A percentile compares a stretch with the other conserved stretches of the same genome.
phyloP scores from a whole-genome alignment of 345 rosid genomes.

The Noccaea bulbosa region DNA sequence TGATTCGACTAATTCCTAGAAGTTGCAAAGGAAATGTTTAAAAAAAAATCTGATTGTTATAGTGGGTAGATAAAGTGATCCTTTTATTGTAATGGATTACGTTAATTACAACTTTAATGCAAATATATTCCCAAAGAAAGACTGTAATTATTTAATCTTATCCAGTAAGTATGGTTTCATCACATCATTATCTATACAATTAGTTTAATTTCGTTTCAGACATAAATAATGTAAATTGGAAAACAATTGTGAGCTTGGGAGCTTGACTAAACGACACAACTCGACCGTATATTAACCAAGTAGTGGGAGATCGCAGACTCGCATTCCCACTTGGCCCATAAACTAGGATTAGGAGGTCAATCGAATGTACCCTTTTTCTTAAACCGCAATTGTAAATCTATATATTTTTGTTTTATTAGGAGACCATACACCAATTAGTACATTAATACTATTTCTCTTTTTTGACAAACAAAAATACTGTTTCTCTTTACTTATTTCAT shows the following conservation, averaged over 20 bases:
- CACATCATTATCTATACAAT: background rate
- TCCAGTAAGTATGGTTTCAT: constrained; percentile 17
- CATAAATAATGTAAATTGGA: background rate
- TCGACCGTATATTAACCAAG: constrained; percentile 19
- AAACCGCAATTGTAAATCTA: background rate
- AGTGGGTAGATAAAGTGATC: constrained; percentile 12
- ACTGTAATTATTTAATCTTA: constrained; percentile 7
- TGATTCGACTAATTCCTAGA: constrained; percentile 5
- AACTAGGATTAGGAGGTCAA: constrained; percentile 17
- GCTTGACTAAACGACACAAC: constrained; percentile 11
- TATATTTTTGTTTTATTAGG: background rate
- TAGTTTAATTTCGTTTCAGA: constrained; percentile 1
- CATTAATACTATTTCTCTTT: background rate
- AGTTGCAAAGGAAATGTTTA: constrained; percentile 18
- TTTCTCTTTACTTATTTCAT: background rate
- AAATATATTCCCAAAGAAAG: background rate
- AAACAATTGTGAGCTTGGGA: background rate
- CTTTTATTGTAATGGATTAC: constrained; percentile 24
- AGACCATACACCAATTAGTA: constrained; percentile 12
- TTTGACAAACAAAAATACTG: no score
- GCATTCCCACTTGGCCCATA: constrained; percentile 4
- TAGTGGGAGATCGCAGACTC: constrained; percentile 24
- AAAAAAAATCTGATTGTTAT: background rate
- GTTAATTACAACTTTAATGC: background rate
- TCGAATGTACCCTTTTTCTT: background rate